Base-by-base conservation (phyloP, 129 eudicot genomes). In the Escallonia herrerae region DNA sequence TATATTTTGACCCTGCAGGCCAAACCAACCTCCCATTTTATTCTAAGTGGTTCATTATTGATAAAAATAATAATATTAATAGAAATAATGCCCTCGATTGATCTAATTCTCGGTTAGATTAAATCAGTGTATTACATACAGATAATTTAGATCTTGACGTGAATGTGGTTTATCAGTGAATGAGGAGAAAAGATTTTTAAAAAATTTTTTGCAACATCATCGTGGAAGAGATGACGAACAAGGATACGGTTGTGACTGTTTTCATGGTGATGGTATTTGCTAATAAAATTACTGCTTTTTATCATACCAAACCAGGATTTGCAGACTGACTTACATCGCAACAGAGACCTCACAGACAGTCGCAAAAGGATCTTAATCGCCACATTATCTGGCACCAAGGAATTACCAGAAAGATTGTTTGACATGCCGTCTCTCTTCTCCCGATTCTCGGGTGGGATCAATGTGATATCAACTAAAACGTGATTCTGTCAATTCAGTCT, bases 251-350 rank as follows among this genome's bases (percentile, higher is more conserved):
- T 10, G 1, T 22, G 43, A 63, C 47, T 63, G 56, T 7, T 63
- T 5, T 8, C 13, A 56, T 63, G 52, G 66, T 62, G 38, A 7
- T 12, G 43, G 40, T 62, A 52, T 4, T 43, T 33, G 40, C 11
- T 46, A 8, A 63, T 46, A 22, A 63, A 63, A 63, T 46, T 22
- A 45, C 43, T 12, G 52, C 15, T 63, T 9, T 10, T 46, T 14
- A 63, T 63, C 5, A 63, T 4, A 63, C 38, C 15, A 43, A 15
- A 63, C 67, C 67, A 63, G 15, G 46, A 45, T 33, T 63, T 63
- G 67, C 67, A 63, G 4, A 63, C 56, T 0, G 38, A 5, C 15
- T 22, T 63, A 10, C 11, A 46, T 37, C 15, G 1, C 40, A 63
- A 6, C 37, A 63, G 67, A 6, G 67, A 63, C 7, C 15, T 38